A percentile compares a stretch with the other conserved stretches of the same genome.
These are phyloP conservation scores for Chaetomium sp. DNA, from an alignment of 2,329 filamentous ascomycete species.

Conservation along the genomic window DNA sequence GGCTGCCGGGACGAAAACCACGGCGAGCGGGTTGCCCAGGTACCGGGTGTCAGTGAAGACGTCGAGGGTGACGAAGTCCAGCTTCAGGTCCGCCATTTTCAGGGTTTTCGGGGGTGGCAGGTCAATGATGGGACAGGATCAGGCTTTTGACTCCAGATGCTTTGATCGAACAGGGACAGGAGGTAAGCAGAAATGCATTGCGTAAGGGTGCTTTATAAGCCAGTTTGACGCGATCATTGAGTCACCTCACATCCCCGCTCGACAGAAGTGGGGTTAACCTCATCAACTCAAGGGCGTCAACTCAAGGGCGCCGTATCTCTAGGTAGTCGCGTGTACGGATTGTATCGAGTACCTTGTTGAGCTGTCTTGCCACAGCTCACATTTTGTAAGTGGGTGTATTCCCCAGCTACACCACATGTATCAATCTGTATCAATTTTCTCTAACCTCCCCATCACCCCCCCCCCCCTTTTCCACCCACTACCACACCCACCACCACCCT, in stretches of 20 bases:
- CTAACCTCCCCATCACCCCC: neutral
- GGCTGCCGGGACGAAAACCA: constrained; percentile 55
- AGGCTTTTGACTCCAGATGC: no score
- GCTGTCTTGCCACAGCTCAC: no score
- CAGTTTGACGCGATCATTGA: neutral
- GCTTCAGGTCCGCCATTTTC: constrained; percentile 31
- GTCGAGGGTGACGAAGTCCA: constrained; percentile 57
- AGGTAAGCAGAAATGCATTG: neutral
- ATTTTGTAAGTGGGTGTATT: no score
- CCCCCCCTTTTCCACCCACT: neutral
- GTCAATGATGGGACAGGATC: no score
- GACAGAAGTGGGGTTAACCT: neutral
- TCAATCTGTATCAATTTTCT: neutral
- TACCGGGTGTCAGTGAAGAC: constrained; percentile 58
- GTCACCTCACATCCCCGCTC: constrained; percentile 4
- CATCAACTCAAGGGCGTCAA: neutral
- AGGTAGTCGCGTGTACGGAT: neutral
- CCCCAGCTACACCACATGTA: no score
- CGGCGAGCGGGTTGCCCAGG: constrained; percentile 62
- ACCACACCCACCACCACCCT: neutral
- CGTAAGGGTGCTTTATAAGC: neutral
- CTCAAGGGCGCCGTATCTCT: neutral
- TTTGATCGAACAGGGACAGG: neutral
- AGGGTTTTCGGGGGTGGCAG: neutral
- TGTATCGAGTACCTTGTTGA: no score